Base-by-base conservation (phyloP, 192 early-diverging fungal species). In the Phlyctochytrium bullatum region DNA sequence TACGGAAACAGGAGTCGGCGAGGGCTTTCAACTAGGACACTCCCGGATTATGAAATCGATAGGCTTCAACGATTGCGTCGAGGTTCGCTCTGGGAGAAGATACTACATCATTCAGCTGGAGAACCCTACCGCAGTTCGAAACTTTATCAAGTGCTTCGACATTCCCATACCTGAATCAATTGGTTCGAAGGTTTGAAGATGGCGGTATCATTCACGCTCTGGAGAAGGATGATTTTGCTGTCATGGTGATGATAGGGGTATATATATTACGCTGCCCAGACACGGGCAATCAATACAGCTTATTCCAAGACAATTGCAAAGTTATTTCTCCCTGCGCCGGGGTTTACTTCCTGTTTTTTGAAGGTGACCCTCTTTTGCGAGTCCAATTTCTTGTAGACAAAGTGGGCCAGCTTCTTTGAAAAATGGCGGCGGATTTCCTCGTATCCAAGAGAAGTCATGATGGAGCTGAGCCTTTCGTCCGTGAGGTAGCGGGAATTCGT, bases 401-500 rank as follows among this genome's bases (percentile, higher is more conserved):
- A 92, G 73, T 92, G 87, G 1, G 91, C 91, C n/a, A 96, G 76
- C 62, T 92, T 91, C 40, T 81, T 84, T 0, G 91, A 83, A 64
- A 86, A 82, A 64, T 93, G 88, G 32, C 76, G 68, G 28, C 75
- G 65, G 14, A 89, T 75, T 32, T 87, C 74, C 6, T 74, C 60
- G 64, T 89, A 92, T 1, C 90, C 90, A 10, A 93, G 71, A 10
- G 82, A 83, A 0, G 50, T 52, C 68, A 88, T 75, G 66, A 96
- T 91, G 52, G 74, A 67, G 30, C 80, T 27, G 12, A 96, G 70
- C 24, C 85, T 81, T 4, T 92, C 88, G 52, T 93, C 86, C 52
- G 88, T 83, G 74, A 92, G 81, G 59, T 96, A 96, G 0, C 94
- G 82, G 14, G 93, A 94, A 67, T 96, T 96, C 34, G 61, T 71